Evolutionary conservation across 495 filamentous ascomycete genomes (phyloP), one percentile per base, ranked within the genome.

Genomic region (Amphirosellinia nigrospora): DNA sequence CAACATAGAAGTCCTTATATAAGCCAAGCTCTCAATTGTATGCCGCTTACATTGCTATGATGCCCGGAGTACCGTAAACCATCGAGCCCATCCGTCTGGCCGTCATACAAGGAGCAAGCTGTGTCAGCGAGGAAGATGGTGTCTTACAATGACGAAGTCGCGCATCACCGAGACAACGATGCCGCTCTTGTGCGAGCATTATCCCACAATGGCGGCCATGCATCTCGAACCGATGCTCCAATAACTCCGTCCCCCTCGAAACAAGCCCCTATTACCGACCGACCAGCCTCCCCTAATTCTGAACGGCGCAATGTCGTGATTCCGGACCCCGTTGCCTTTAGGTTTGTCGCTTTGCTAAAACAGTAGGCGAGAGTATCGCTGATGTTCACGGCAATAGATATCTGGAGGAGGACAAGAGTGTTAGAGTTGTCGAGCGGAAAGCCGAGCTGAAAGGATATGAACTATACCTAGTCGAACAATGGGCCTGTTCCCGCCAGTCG

Each of bases 401-500:
- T 75, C 87, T 99, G 16, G 93, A 97, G 85, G 92, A 94, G 70
- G 96, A 99, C 68, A 83, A 92, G 1, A 89, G 88, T 0, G 93
- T 93, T 3, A 87, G 84, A 4, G 90, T 97, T 16, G 85, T 97
- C 13, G 86, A 93, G 69, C 90, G 92, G 36, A 87, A 88, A 56
- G 80, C 82, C 58, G 81, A 84, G 38, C 86, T 99, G 26, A 79
- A 89, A 58, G 96, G 96, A 68, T 98, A 98, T 77, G 94, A 98
- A 77, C 82, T 95, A 60, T 98, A 98, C 81, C 80, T 98, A 43
- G 94, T 99, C 67, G 96, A 98, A 79, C 96, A 99, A 87, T 99
- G 96, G 96, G 93, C 93, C 13, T 97, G 94, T 78, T 97, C 94
- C 9, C 89, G 96, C 65, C 85, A 88, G 38, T 92, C 97, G 73